Percentiles rank a stretch among this genome's conserved stretches.
phyloP scores from a whole-genome alignment of 345 rosid genomes.

The Trapa bicornis region DNA sequence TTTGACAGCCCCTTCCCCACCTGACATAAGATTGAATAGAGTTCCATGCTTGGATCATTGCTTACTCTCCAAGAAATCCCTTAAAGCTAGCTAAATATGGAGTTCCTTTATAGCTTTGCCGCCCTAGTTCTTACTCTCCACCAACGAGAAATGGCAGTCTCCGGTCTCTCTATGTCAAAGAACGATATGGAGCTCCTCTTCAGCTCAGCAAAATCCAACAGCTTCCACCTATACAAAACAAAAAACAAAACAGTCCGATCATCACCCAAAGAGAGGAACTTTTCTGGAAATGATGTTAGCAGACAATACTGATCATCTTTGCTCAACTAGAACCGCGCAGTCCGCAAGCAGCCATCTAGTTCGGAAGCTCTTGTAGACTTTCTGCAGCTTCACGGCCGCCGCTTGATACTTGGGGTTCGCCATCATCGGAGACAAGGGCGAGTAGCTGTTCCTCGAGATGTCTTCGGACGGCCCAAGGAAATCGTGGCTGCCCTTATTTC shows the following conservation, averaged over 20 bases:
- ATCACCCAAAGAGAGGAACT: no score
- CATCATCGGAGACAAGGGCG: background rate
- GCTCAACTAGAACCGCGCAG: conserved; percentile 86
- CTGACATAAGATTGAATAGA: conserved; percentile 8
- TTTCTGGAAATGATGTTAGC: background rate
- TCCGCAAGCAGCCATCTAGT: conserved; percentile 86
- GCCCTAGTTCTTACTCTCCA: conserved; percentile 72
- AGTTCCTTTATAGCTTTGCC: conserved; percentile 42
- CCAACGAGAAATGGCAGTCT: conserved; percentile 77
- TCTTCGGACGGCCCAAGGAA: conserved; percentile 10
- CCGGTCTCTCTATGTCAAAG: conserved; percentile 62
- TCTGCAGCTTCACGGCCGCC: conserved; percentile 78
- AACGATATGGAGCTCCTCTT: conserved; percentile 80
- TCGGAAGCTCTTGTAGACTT: conserved; percentile 83
- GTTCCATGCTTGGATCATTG: no score
- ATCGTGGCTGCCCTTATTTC: conserved; percentile 12
- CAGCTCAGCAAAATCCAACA: conserved; percentile 80
- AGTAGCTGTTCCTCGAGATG: background rate
- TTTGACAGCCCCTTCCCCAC: conserved; percentile 39
- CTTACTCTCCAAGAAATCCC: no score
- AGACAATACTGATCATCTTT: conserved; percentile 54
- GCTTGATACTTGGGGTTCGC: conserved; percentile 21
- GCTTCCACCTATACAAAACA: conserved; percentile 28
- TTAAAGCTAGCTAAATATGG: background rate
- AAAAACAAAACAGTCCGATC: no score